These are phyloP conservation scores for Flaveria floridana DNA, from an alignment of 140 eudicot species.

Conservation along the genomic window DNA sequence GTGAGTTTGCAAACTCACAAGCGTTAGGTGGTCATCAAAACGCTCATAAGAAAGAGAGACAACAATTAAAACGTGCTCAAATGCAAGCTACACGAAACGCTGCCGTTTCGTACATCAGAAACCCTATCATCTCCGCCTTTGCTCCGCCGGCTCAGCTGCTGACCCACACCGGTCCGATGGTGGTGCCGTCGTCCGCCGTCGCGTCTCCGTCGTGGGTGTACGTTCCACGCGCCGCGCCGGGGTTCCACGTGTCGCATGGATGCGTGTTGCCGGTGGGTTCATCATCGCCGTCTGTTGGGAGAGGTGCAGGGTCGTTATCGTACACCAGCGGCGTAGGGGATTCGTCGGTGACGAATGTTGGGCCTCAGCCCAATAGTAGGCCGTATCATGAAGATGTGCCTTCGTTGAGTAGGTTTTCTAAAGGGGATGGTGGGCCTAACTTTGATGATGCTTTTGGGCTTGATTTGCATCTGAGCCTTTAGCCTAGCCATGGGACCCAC, in stretches of 20 bases:
- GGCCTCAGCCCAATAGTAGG: conserved; percentile 41
- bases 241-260: conserved; percentile 76
- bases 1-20: conserved; percentile 90
- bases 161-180: conserved; percentile 51
- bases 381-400: conserved; percentile 41
- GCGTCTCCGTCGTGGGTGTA: conserved; percentile 69
- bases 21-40: conserved; percentile 92
- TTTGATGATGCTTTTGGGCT: conserved; percentile 63
- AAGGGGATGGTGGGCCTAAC: conserved; percentile 63
- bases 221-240: conserved; percentile 81
- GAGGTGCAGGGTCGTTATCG: conserved; percentile 53
- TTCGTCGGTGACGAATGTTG: conserved; percentile 37
- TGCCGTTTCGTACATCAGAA: conserved; percentile 45
- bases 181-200: conserved; percentile 42
- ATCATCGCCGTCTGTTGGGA: conserved; percentile 41
- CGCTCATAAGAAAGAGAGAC: conserved; percentile 89
- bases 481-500: conserved; percentile 16
- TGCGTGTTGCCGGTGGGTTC: conserved; percentile 49
- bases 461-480: conserved; percentile 83
- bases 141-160: conserved; percentile 84
- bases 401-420: conserved; percentile 45
- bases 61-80: conserved; percentile 80
- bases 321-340: conserved; percentile 51
- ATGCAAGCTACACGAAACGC: conserved; percentile 91
- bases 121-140: conserved; percentile 59